A percentile compares a stretch with the other conserved stretches of the same genome.
phyloP scores from a whole-genome alignment of 495 filamentous ascomycete genomes.

The Penicillium simplicissimum region DNA sequence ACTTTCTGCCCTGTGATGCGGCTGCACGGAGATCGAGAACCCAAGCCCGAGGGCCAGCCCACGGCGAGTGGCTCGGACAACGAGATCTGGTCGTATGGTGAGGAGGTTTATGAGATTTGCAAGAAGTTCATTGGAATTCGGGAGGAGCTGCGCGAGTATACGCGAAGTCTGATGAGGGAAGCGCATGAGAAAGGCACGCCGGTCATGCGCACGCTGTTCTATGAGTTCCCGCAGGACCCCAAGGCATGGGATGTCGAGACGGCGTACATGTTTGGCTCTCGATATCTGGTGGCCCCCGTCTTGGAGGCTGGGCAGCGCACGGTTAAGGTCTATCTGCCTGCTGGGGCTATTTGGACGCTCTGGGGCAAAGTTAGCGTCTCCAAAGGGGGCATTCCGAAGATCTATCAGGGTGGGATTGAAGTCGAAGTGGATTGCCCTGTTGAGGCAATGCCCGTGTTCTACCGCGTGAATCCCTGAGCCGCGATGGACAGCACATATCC shows the following conservation, averaged over 20 bases:
- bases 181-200: slow-evolving; percentile 56
- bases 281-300: slow-evolving; percentile 56
- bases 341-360: slow-evolving; percentile 45
- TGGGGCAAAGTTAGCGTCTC: slow-evolving; percentile 27
- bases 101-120: slow-evolving; percentile 56
- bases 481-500: neutral
- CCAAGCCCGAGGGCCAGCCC: slow-evolving; percentile 41
- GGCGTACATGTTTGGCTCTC: slow-evolving; percentile 56
- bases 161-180: slow-evolving; percentile 50
- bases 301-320: slow-evolving; percentile 43
- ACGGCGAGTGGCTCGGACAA: slow-evolving; percentile 50
- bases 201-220: slow-evolving; percentile 57
- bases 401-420: slow-evolving; percentile 36
- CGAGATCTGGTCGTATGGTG: slow-evolving; percentile 61
- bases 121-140: slow-evolving; percentile 54
- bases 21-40: slow-evolving; percentile 60
- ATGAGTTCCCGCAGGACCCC: slow-evolving; percentile 54
- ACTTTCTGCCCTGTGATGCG: slow-evolving; percentile 62
- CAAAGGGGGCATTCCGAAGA: slow-evolving; percentile 4
- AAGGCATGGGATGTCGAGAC: slow-evolving; percentile 51
- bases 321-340: slow-evolving; percentile 48
- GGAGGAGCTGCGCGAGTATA: slow-evolving; percentile 54
- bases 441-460: slow-evolving; percentile 53
- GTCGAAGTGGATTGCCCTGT: slow-evolving; percentile 49
- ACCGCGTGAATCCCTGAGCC: slow-evolving; percentile 14